Conservation (phyloP, 176 grass and related monocot genomes). For the Leersia perrieri region DNA sequence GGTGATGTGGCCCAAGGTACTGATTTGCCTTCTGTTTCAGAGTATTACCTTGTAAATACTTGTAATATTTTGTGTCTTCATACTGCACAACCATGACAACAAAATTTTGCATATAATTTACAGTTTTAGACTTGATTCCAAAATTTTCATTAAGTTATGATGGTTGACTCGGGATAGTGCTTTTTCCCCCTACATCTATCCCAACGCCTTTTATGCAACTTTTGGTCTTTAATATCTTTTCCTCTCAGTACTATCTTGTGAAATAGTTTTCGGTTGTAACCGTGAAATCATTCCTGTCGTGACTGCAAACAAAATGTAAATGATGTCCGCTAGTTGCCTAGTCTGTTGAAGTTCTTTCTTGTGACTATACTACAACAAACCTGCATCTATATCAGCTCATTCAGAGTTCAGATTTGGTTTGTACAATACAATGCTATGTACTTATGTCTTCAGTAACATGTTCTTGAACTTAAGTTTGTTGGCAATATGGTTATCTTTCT, state of each 20-base stretch:
- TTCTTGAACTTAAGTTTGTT: not conserved
- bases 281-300: not conserved
- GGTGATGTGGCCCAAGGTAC: slow-evolving; percentile 39
- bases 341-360: not conserved
- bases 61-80: slow-evolving; percentile 8
- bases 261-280: not conserved
- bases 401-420: not conserved
- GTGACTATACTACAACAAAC: not conserved
- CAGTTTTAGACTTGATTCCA: not conserved
- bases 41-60: slow-evolving; percentile 13
- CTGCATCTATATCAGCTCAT: no score
- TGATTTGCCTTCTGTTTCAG: slow-evolving; percentile 9
- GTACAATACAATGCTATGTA: not conserved
- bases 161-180: not conserved
- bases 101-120: not conserved
- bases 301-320: slow-evolving; percentile 2
- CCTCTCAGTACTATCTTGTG: slow-evolving; percentile 1
- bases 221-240: slow-evolving; percentile 9
- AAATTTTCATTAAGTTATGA: slow-evolving; percentile 4
- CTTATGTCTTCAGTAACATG: not conserved
- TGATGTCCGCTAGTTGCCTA: not conserved
- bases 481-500: not conserved
- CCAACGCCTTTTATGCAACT: not conserved
- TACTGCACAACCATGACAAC: slow-evolving; percentile 9
- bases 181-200: not conserved